Evolutionary conservation across 2,329 filamentous ascomycete genomes (phyloP), one percentile per base, ranked within the genome.

Genomic region (Chaetomium globosum): DNA sequence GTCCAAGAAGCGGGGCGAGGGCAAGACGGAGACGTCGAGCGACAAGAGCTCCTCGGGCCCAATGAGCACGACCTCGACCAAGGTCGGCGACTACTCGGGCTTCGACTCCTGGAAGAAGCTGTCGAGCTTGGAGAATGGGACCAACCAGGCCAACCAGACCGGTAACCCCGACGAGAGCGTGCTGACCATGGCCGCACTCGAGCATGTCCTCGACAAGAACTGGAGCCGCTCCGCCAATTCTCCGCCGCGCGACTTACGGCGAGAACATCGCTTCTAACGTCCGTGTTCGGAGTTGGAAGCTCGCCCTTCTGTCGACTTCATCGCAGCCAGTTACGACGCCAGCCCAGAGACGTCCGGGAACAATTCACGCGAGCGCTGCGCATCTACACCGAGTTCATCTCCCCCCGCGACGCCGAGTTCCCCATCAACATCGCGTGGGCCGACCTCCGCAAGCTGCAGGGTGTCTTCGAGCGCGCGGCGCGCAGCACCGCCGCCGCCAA

Each of bases 211-310:
- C 0, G 78, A 82, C 61, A 79, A 81, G 58, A 87, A 89, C 72
- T 86, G 0, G 78, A 81, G 4, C 84, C 85, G 0, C 80, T 91
- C 0, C 85, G 88, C 63, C 76, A 85, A 60, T 91, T 89, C 73
- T 87, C 88, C 0, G 87, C 87, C 0, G 0, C 81, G 83, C 43
- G 88, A 90, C 70, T 90, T 90, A 72, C 89, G 88, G 87, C 16
- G 88, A 91, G 74, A 91, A 91, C 72, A 87, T 90, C 68, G 83
- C 87, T 90, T 74, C 76, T 90, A 5, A 84, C 81, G 9, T 78
- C 80, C 49, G 82, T 89, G 9, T 78, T 80, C 2, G 80, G 80
- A 82, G 64, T 89, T 89, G 85, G 84, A 87, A 84, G 72, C 70
- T 73, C 3, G 75, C 74, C 1, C 73, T 77, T 54, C 75, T 0